Percentiles rank a stretch among this genome's conserved stretches.
These are phyloP conservation scores for Brasenia schreberi DNA, from an alignment of 164 flowering plant species.

Conservation along the genomic window DNA sequence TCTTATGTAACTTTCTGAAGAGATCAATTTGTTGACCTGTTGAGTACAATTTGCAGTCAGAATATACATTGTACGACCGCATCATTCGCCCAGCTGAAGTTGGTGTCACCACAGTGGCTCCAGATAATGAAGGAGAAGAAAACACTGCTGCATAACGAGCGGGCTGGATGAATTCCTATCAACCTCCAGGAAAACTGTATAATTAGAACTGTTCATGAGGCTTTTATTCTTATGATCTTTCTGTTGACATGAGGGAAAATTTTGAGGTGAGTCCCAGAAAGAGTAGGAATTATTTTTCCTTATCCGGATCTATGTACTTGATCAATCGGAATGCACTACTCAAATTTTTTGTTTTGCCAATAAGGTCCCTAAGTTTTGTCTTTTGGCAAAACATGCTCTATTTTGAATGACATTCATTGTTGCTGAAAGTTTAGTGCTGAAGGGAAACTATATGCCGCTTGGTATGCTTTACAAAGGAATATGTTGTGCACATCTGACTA, in stretches of 20 bases:
- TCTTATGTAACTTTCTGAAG: not conserved
- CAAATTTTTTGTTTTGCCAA: not conserved
- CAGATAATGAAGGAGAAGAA: constrained; percentile 9
- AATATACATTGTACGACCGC: constrained; percentile 63
- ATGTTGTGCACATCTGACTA: too few species aligned
- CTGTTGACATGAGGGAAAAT: not conserved
- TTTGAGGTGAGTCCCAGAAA: not conserved
- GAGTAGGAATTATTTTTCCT: too few species aligned
- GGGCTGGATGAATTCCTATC: too few species aligned
- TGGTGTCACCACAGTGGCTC: constrained; percentile 42
- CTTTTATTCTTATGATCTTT: not conserved
- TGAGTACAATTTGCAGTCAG: constrained; percentile 34
- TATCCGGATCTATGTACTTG: not conserved
- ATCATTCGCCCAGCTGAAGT: constrained; percentile 86
- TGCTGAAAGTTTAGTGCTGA: too few species aligned
- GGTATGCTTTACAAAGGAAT: too few species aligned
- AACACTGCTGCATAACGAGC: constrained; percentile 15
- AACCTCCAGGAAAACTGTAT: not conserved
- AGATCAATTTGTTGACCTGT: not conserved
- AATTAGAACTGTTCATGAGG: not conserved
- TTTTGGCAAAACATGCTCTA: not conserved
- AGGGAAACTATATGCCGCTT: too few species aligned
- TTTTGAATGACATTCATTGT: too few species aligned
- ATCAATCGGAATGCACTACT: not conserved
- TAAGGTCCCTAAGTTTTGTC: not conserved